These are phyloP conservation scores for Vigna hirtella DNA, from an alignment of 306 rosid species.

Conservation along the genomic window DNA sequence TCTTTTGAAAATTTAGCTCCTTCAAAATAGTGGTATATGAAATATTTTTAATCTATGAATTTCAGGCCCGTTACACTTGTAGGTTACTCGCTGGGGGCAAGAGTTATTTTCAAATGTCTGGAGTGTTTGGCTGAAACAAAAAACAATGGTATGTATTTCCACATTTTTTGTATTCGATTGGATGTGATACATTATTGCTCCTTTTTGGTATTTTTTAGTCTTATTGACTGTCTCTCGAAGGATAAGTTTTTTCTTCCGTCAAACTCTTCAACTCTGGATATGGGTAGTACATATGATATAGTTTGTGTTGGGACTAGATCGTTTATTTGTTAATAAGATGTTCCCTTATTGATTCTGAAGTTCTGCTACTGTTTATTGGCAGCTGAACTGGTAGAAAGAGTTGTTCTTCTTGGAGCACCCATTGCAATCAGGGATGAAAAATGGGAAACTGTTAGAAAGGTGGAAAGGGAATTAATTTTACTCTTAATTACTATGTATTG, in stretches of 20 bases:
- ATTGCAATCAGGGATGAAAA: constrained; percentile 67
- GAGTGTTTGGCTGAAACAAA: constrained; percentile 62
- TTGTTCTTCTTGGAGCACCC: constrained; percentile 84
- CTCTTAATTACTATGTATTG: not conserved
- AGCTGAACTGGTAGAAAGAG: constrained; percentile 78
- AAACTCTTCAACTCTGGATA: constrained; percentile 18
- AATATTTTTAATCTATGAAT: constrained; percentile 42
- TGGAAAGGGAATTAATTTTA: constrained; percentile 32
- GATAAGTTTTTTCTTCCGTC: not conserved
- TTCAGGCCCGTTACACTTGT: constrained; percentile 76
- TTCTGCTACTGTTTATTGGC: constrained; percentile 41
- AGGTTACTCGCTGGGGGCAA: constrained; percentile 76
- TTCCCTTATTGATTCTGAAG: constrained; percentile 20
- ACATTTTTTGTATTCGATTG: constrained; percentile 19
- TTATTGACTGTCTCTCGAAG: not conserved
- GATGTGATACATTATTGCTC: not conserved
- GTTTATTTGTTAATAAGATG: constrained; percentile 15
- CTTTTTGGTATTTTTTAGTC: constrained; percentile 25
- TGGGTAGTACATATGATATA: not conserved
- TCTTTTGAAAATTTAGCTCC: constrained; percentile 30
- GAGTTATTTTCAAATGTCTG: constrained; percentile 74
- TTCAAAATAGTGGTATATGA: constrained; percentile 32
- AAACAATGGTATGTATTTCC: constrained; percentile 53
- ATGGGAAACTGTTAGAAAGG: constrained; percentile 74
- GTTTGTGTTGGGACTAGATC: not conserved